Evolutionary conservation across 176 grass and related monocot genomes (phyloP).

Genomic region (Zoysia pacifica): DNA sequence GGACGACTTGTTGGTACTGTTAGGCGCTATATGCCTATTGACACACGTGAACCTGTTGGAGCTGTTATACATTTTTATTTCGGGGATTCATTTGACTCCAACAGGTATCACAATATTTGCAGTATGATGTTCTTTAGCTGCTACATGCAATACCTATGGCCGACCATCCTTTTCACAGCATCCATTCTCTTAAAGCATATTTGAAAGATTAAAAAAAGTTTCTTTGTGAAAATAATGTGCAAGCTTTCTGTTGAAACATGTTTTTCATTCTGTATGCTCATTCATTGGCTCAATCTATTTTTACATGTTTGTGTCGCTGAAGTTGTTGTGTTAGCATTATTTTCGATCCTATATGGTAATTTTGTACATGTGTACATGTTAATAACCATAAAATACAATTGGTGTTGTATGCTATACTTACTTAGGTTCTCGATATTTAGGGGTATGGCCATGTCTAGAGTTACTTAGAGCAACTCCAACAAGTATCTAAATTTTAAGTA

Average conservation of each 20-base stretch:
- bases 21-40: constrained; percentile 85
- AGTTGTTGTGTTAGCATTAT: constrained; percentile 23
- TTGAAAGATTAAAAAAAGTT: not conserved
- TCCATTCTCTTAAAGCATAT: not conserved
- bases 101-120: constrained; percentile 48
- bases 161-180: not conserved
- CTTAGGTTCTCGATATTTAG: not conserved
- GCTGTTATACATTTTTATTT: constrained; percentile 93
- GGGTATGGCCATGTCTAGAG: constrained; percentile 14
- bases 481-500: no score
- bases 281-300: not conserved
- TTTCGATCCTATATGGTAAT: not conserved
- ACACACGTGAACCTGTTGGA: constrained; percentile 81
- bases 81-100: constrained; percentile 87
- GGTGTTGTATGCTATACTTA: not conserved
- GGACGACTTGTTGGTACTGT: constrained; percentile 86
- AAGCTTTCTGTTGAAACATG: not conserved
- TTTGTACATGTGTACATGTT: constrained; percentile 14
- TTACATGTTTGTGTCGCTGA: constrained; percentile 11
- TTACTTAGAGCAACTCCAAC: not conserved
- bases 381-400: not conserved
- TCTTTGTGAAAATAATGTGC: not conserved
- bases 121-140: constrained; percentile 10
- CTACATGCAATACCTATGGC: not conserved
- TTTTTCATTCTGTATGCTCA: not conserved